Evolutionary conservation across 257 asterid species (phyloP), one percentile per base, ranked within the genome.

Genomic region (Lithospermum erythrorhizon): DNA sequence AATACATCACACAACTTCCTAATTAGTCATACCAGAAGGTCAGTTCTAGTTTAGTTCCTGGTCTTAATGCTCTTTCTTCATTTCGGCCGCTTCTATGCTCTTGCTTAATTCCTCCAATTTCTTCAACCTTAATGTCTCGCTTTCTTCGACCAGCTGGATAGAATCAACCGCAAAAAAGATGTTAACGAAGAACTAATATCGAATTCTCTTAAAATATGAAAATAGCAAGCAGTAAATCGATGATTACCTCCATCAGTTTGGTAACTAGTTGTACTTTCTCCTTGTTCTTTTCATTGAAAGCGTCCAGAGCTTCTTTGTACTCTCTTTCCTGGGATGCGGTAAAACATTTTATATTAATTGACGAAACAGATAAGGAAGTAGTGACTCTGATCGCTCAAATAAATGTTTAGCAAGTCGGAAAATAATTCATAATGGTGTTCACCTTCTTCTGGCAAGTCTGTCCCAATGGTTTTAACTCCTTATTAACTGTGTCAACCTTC

Each of bases 71-170:
- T 41, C 49, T 41, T 41, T 14, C 49, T 11, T 41, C 16, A 14
- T 14, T 41, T 14, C 49, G 49, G 49, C 45, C 14, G 11, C 18
- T 41, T 90, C 94, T 2, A 90, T 65, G 79, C 73, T 76, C 87
- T 81, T 90, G 94, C 84, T 74, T 61, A 90, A 83, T 75, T 87
- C 95, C 61, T 90, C 96, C 74, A 90, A 73, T 67, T 87, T 90
- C 87, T 82, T 90, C 84, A 90, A 48, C 68, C 97, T 81, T 62
- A 78, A 19, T 67, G 77, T 90, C 79, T 90, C 97, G 65, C 97
- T 90, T 73, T 90, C 96, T 55, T 75, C 71, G 52, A 90, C 87
- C 82, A 87, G 73, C 97, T 90, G 90, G 7, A 63, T 48, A 69
- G 52, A 53, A 27, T 2, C 11, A 53, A 53, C 29, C 51, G 54